These are phyloP conservation scores for Bassia scoparia DNA, from an alignment of 148 eudicot species.

Conservation along the genomic window DNA sequence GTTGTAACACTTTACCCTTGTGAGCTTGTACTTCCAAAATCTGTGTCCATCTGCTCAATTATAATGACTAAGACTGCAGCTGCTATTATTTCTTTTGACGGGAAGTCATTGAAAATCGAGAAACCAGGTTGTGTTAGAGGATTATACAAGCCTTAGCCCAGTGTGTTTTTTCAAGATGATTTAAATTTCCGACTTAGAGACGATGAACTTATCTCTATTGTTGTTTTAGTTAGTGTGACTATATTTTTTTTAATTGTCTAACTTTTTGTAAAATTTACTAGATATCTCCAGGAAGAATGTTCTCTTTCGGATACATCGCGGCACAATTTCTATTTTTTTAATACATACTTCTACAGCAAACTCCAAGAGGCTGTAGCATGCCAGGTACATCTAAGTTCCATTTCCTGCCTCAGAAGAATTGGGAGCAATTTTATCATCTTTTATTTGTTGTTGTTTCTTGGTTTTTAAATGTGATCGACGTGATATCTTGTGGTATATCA, in stretches of 20 bases:
- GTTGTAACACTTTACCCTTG: no score
- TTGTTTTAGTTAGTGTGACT: slow-evolving; percentile 4
- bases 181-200: not conserved
- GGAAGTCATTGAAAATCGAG: not conserved
- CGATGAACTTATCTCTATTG: not conserved
- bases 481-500: not conserved
- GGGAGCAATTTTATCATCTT: not conserved
- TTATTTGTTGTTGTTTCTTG: not conserved
- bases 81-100: not conserved
- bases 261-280: slow-evolving; percentile 31
- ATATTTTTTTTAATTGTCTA: slow-evolving; percentile 5
- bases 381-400: slow-evolving; percentile 39
- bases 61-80: not conserved
- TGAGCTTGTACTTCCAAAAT: not conserved
- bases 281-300: slow-evolving; percentile 56
- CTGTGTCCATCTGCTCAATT: not conserved
- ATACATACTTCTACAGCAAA: slow-evolving; percentile 85
- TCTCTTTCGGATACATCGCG: slow-evolving; percentile 33
- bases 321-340: slow-evolving; percentile 61
- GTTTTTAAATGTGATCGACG: not conserved
- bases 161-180: not conserved
- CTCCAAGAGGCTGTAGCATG: slow-evolving; percentile 57
- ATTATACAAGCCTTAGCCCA: not conserved
- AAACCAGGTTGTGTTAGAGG: not conserved
- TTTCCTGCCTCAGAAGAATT: not conserved